A percentile compares a stretch with the other conserved stretches of the same genome.
Evolutionary conservation across 2,329 filamentous ascomycete genomes (phyloP).

Genomic region (Aspergillus eucalypticola): DNA sequence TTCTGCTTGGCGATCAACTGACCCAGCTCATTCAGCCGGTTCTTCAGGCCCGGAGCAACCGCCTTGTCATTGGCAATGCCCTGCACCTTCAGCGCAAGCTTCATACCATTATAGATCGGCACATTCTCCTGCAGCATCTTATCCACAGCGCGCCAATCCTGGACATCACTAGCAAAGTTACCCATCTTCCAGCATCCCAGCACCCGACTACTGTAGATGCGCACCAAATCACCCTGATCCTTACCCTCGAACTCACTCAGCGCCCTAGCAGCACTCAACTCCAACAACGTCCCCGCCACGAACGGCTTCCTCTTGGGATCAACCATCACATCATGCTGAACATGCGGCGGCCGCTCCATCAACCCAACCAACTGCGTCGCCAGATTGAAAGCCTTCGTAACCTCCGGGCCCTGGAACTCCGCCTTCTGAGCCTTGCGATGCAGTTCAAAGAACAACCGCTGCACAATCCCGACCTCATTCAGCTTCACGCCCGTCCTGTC

Average conservation of each 20-base stretch:
- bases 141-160: slow-evolving; percentile 24
- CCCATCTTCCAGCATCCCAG: slow-evolving; percentile 34
- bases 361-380: slow-evolving; percentile 38
- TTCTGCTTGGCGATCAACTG: slow-evolving; percentile 49
- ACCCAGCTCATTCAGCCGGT: slow-evolving; percentile 47
- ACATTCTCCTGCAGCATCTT: slow-evolving; percentile 33
- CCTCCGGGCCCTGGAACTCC: slow-evolving; percentile 35
- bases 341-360: slow-evolving; percentile 40
- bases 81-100: slow-evolving; percentile 39
- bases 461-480: slow-evolving; percentile 29
- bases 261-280: slow-evolving; percentile 48
- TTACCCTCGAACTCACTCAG: slow-evolving; percentile 38
- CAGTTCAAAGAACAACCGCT: slow-evolving; percentile 40
- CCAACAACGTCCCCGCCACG: slow-evolving; percentile 46
- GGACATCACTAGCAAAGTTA: slow-evolving; percentile 24
- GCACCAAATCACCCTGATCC: slow-evolving; percentile 44
- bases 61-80: slow-evolving; percentile 28
- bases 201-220: slow-evolving; percentile 41
- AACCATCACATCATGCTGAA: slow-evolving; percentile 17
- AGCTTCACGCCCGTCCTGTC: slow-evolving; percentile 40
- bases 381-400: slow-evolving; percentile 32
- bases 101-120: slow-evolving; percentile 46
- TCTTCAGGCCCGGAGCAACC: slow-evolving; percentile 28
- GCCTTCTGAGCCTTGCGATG: slow-evolving; percentile 37
- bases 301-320: slow-evolving; percentile 45